Percentiles rank a stretch among this genome's conserved stretches.
Evolutionary conservation across 1,284 basidiomycete genomes (phyloP).

Genomic region (Puccinia triticina): DNA sequence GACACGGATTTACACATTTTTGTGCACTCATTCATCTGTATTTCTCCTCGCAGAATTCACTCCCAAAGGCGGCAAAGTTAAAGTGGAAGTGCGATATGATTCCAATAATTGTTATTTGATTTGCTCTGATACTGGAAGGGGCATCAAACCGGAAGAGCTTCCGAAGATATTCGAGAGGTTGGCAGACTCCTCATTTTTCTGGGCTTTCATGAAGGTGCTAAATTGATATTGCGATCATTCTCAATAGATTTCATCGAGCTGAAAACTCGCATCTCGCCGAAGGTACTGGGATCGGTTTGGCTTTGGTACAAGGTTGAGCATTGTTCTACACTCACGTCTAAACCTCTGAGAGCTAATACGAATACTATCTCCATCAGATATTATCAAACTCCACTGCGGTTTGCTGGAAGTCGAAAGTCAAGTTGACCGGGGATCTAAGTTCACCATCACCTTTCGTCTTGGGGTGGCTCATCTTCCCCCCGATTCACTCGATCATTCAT

Average conservation of each 20-base stretch:
- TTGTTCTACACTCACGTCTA: neutral
- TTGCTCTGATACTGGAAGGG: constrained; percentile 45
- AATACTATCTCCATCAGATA: constrained; percentile 21
- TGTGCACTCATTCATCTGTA: neutral
- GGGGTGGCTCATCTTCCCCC: constrained; percentile 40
- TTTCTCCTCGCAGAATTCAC: constrained; percentile 40
- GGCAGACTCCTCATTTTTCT: neutral
- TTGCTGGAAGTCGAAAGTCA: constrained; percentile 38
- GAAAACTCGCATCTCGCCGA: constrained; percentile 17
- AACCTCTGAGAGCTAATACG: neutral
- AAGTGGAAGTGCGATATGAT: constrained; percentile 31
- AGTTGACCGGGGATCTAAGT: constrained; percentile 43
- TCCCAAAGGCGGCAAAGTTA: constrained; percentile 26
- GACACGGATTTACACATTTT: neutral
- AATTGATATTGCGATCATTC: neutral
- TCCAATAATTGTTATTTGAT: constrained; percentile 35
- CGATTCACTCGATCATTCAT: constrained; percentile 37
- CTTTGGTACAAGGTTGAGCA: constrained; percentile 45
- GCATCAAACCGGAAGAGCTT: constrained; percentile 37
- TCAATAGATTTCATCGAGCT: constrained; percentile 42
- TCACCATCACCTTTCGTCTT: constrained; percentile 29
- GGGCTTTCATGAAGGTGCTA: neutral
- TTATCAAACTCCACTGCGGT: constrained; percentile 41
- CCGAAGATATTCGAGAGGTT: constrained; percentile 49
- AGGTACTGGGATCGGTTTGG: constrained; percentile 49